A percentile compares a stretch with the other conserved stretches of the same genome.
Conservation (phyloP, 129 eudicot species). For the Solidago caesia region DNA sequence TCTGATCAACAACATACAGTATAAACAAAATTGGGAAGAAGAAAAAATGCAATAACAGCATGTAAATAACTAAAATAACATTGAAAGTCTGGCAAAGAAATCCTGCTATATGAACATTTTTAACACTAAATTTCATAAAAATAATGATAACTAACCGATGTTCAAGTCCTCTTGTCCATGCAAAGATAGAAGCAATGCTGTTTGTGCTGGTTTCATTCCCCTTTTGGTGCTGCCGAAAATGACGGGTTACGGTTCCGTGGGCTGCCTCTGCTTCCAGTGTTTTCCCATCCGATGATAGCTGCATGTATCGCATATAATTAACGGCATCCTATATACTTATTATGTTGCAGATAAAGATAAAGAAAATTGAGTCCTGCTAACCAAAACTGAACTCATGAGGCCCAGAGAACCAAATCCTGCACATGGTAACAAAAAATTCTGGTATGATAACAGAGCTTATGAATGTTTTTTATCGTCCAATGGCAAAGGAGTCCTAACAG, state of each 20-base stretch:
- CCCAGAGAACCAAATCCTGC: constrained; percentile 97
- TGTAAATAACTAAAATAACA: not conserved
- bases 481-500: constrained; percentile 1
- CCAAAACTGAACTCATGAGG: constrained; percentile 94
- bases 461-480: constrained; percentile 1
- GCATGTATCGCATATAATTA: constrained; percentile 15
- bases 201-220: constrained; percentile 96
- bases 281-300: constrained; percentile 92
- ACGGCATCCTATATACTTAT: constrained; percentile 17
- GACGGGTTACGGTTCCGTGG: constrained; percentile 97
- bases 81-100: not conserved
- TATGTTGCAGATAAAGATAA: not conserved
- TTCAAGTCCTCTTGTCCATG: constrained; percentile 93
- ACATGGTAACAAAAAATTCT: constrained; percentile 13
- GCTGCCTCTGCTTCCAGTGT: constrained; percentile 98
- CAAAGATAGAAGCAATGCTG: constrained; percentile 96
- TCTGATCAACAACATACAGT: constrained; percentile 36
- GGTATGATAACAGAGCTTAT: constrained; percentile 12
- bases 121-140: not conserved
- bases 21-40: not conserved
- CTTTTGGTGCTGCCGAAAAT: constrained; percentile 81
- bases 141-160: constrained; percentile 58
- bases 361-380: constrained; percentile 23
- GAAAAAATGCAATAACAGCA: not conserved
- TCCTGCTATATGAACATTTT: not conserved